phyloP scores from a whole-genome alignment of 805 yeast species.

The Ogataea zsoltii region DNA sequence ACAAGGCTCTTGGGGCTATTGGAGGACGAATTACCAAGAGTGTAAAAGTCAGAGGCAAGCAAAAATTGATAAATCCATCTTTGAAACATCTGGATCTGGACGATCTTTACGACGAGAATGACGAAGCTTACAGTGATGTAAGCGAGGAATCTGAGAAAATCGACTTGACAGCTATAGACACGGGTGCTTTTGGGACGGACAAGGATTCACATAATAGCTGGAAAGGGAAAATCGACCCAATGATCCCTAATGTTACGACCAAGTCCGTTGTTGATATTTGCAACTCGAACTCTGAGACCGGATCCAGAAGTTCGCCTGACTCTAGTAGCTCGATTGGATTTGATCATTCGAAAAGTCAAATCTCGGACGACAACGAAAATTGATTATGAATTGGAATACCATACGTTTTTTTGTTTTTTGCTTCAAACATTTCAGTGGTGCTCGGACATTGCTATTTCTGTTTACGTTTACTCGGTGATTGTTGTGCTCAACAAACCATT shows the following conservation, averaged over 20 bases:
- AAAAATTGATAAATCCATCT: constrained; percentile 25
- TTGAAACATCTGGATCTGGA: constrained; percentile 27
- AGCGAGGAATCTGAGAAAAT: constrained; percentile 31
- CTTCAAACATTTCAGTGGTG: background rate
- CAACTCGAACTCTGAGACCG: constrained; percentile 14
- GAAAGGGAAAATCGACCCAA: constrained; percentile 6
- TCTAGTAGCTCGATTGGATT: constrained; percentile 5
- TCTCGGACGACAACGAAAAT: constrained; percentile 14
- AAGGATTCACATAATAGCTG: constrained; percentile 4
- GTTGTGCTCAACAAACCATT: background rate
- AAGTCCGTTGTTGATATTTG: constrained; percentile 6
- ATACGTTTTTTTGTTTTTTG: background rate
- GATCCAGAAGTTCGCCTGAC: constrained; percentile 17
- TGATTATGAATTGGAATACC: background rate
- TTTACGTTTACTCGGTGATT: background rate
- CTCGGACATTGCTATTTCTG: background rate
- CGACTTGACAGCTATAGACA: constrained; percentile 50
- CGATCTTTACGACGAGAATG: constrained; percentile 22
- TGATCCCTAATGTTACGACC: constrained; percentile 5
- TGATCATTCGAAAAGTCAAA: constrained; percentile 11
- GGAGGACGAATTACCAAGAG: constrained; percentile 19
- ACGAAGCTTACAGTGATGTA: constrained; percentile 19
- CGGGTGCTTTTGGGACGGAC: constrained; percentile 32
- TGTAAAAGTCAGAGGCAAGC: constrained; percentile 24
- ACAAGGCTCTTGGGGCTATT: constrained; percentile 9